Evolutionary conservation across 2,329 filamentous ascomycete species (phyloP), one percentile per base, ranked within the genome.

Genomic region (Exophiala viscosa): DNA sequence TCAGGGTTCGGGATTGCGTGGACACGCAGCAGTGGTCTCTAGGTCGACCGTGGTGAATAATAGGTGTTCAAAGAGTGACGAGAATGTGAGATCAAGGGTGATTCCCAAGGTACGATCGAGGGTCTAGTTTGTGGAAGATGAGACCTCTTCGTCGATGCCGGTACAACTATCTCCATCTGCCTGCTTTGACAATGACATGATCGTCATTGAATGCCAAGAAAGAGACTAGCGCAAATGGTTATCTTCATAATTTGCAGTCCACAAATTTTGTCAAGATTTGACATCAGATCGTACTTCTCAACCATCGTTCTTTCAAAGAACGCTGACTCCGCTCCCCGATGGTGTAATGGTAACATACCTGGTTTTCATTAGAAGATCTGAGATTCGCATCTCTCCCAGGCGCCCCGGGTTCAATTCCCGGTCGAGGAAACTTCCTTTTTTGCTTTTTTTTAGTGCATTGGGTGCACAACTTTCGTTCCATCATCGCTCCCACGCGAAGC

Each of bases 361-460:
- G 50, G 40, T 43, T 43, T 43, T 43, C 40, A 43, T 20, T 43
- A 18, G 18, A 7, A 15, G 20, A 40, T 31, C 15, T 7, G 40
- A 31, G 23, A 31, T 23, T 20, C 15, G 41, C 23, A 43, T 48
- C 34, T 52, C 50, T 41, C 50, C 45, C 50, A 41, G 45, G 38
- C 38, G 50, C 50, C 44, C 50, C 50, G 50, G 50, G 50, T 52
- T 52, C 50, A 44, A 52, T 41, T 52, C 50, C 50, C 50, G 50
- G 50, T 48, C 34, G 38, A 36, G 50, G 50, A 52, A 48, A 36
- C 34, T 18, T 14, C 17, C 33, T 41, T 52, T 48, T 48, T 28
- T 5, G 1, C 3, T 28, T 28, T 28, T 28, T 23, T 23, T 23
- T 3, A 6, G 20, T 23, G n/a, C n/a, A n/a, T n/a, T n/a, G n/a